Conservation (phyloP, 2,329 filamentous ascomycete genomes). For the Microcyclospora tardicrescens region DNA sequence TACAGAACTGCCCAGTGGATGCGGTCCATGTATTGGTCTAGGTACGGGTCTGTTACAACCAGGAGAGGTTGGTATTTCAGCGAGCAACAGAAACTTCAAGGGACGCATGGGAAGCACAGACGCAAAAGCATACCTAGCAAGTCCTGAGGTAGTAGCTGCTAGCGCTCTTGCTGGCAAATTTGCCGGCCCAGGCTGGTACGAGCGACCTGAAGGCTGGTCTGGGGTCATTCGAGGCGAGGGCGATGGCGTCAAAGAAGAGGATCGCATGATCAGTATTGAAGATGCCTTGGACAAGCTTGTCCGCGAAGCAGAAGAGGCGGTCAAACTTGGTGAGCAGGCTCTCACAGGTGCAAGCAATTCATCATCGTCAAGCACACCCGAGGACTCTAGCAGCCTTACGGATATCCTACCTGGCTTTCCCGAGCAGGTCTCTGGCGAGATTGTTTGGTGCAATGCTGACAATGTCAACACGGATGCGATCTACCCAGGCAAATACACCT, state of each 20-base stretch:
- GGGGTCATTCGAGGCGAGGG: constrained; percentile 61
- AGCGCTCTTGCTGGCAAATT: constrained; percentile 66
- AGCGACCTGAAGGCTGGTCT: constrained; percentile 53
- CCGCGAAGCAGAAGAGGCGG: constrained; percentile 51
- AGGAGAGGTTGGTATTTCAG: constrained; percentile 76
- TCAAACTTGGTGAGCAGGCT: constrained; percentile 41
- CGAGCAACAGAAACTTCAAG: constrained; percentile 81
- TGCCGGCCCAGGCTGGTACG: constrained; percentile 64
- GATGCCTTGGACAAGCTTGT: constrained; percentile 62
- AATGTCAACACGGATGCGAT: constrained; percentile 90
- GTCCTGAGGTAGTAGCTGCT: constrained; percentile 83
- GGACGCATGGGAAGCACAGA: constrained; percentile 74
- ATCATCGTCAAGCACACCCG: constrained; percentile 19
- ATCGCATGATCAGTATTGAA: constrained; percentile 53
- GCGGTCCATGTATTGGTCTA: constrained; percentile 77
- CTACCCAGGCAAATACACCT: constrained; percentile 85
- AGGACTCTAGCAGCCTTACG: constrained; percentile 30
- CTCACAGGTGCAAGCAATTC: constrained; percentile 18
- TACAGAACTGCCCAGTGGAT: constrained; percentile 55
- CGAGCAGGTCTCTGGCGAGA: constrained; percentile 68
- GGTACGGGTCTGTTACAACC: constrained; percentile 66
- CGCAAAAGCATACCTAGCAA: constrained; percentile 74
- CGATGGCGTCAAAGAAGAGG: constrained; percentile 49
- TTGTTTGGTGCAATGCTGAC: constrained; percentile 73
- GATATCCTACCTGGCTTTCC: constrained; percentile 79